Base-by-base conservation (phyloP, 2,329 filamentous ascomycete species). In the Thermothelomyces thermophilus region DNA sequence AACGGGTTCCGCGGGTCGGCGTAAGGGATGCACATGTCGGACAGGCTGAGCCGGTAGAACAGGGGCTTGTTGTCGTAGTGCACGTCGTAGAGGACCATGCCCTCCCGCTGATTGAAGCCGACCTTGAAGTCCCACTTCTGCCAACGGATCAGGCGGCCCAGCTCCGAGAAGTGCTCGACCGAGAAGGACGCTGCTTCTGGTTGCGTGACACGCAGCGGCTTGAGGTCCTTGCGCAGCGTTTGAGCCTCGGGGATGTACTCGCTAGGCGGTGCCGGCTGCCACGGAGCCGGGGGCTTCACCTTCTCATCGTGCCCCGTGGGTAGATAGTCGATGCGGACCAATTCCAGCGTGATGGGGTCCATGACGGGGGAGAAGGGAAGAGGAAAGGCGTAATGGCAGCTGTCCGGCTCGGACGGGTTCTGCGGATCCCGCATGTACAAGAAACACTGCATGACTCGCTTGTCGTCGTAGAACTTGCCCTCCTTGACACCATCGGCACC, bases 341-440 rank as follows among this genome's bases (percentile, higher is more conserved):
- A 74, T 60, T 83, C 79, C 68, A 79, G 76, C 1, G 73, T 80
- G 35, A 74, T 73, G 0, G 75, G 76, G 60, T 82, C 80, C 36
- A 89, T 70, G 17, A 87, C 83, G 0, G 83, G 83, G 1, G 80
- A 84, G 54, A 84, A 80, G n/a, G 77, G 73, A 2, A 86, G 68
- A 1, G 83, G 83, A 56, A 84, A 75, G 0, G 83, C 79, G 60
- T 86, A 86, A 62, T 86, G 81, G 60, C 84, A 85, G 36, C 77
- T 78, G 60, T 87, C 83, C n/a, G 68, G 64, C 58, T 84, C 78
- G 6, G 68, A 62, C 0, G 77, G 59, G 60, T 86, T 82, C 26
- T 70, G 66, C 2, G 81, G 80, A 56, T 84, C 82, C 19, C 80
- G 71, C 66, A 84, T 73, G 65, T 86, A 86, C 47, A 86, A 64